These are phyloP conservation scores for Coniophora puteana DNA, from an alignment of 1,284 basidiomycete species.

Conservation along the genomic window DNA sequence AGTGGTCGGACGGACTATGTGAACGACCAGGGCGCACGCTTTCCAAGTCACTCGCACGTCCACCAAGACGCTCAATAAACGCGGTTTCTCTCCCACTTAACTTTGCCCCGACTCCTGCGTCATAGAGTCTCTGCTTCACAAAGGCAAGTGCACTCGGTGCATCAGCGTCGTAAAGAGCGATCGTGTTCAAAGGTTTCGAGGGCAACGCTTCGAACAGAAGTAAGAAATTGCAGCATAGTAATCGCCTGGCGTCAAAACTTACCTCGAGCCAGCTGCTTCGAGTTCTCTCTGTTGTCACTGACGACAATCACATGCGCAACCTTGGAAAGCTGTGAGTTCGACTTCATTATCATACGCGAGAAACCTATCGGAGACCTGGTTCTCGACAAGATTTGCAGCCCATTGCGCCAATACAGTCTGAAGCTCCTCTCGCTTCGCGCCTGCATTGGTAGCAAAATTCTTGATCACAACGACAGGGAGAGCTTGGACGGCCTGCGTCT, in stretches of 20 bases:
- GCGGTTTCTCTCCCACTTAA: constrained; percentile 50
- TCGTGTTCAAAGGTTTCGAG: constrained; percentile 77
- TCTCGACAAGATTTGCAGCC: constrained; percentile 81
- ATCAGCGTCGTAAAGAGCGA: constrained; percentile 86
- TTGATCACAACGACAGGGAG: constrained; percentile 85
- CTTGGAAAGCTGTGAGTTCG: constrained; percentile 25
- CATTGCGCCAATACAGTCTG: constrained; percentile 81
- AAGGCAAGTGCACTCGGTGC: constrained; percentile 75
- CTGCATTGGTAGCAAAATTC: constrained; percentile 69
- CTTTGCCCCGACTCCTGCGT: constrained; percentile 49
- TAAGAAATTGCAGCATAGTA: constrained; percentile 3
- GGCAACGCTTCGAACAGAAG: constrained; percentile 62
- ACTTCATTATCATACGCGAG: not conserved
- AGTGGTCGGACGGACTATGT: constrained; percentile 5
- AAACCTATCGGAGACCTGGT: constrained; percentile 47
- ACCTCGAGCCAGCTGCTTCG: constrained; percentile 83
- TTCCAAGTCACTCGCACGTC: constrained; percentile 84
- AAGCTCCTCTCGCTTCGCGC: constrained; percentile 67
- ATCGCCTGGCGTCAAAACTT: not conserved
- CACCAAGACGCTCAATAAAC: constrained; percentile 75
- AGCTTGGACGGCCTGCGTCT: constrained; percentile 49
- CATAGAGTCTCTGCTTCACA: constrained; percentile 76
- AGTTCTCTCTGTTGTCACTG: constrained; percentile 87
- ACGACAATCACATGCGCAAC: constrained; percentile 92
- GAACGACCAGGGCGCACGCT: constrained; percentile 44